phyloP scores from a whole-genome alignment of 2,329 filamentous ascomycete species.

The Colletotrichum siamense region DNA sequence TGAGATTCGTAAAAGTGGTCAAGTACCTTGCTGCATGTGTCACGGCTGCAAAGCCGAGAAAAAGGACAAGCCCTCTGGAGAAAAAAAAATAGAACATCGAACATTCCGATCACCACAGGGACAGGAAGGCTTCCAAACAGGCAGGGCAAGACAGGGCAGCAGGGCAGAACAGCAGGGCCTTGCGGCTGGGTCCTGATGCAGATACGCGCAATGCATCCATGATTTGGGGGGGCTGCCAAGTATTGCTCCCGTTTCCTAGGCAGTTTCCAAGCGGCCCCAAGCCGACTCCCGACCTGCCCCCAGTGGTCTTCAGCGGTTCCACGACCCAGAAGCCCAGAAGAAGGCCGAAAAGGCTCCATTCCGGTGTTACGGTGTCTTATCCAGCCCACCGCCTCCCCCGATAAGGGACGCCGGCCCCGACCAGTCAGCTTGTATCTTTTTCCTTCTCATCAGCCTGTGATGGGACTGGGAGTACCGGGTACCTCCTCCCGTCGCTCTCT shows the following conservation, averaged over 20 bases:
- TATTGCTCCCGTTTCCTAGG: neutral
- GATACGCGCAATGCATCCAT: constrained; percentile 20
- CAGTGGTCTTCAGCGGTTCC: neutral
- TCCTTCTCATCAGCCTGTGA: neutral
- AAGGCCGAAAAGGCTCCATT: neutral
- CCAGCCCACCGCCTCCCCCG: constrained; percentile 4
- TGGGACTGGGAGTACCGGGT: neutral
- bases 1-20: neutral
- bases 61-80: neutral
- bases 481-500: neutral
- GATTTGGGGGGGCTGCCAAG: constrained; percentile 6
- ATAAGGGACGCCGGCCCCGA: constrained; percentile 5
- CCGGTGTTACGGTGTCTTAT: constrained; percentile 9
- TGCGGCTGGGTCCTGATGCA: constrained; percentile 12
- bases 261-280: neutral
- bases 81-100: constrained; percentile 2
- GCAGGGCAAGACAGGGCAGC: neutral
- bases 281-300: neutral
- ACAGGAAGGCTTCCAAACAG: constrained; percentile 2
- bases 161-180: neutral
- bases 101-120: constrained; percentile 21
- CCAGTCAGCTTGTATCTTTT: constrained; percentile 12
- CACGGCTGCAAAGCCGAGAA: constrained; percentile 13
- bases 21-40: neutral
- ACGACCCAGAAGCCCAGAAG: neutral